Conservation (phyloP, 129 eudicot species). For the Lactuca saligna region DNA sequence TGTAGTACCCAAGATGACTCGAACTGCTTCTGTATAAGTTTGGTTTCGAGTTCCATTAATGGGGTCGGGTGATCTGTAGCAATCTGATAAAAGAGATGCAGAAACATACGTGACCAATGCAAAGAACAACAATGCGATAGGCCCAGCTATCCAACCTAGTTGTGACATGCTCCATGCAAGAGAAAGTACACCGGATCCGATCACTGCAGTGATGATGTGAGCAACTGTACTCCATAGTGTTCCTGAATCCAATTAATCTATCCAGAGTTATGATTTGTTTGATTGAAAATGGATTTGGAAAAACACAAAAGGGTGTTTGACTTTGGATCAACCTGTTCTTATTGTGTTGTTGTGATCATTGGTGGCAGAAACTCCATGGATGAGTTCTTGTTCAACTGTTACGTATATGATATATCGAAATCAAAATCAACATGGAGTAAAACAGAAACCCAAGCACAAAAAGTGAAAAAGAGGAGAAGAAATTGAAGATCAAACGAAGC, state of each 20-base stretch:
- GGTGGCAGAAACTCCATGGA: slow-evolving; percentile 16
- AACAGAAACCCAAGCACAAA: background rate
- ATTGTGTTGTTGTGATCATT: slow-evolving; percentile 39
- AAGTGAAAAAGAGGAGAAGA: background rate
- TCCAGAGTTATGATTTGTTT: background rate
- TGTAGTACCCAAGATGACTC: slow-evolving; percentile 55
- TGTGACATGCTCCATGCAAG: slow-evolving; percentile 77
- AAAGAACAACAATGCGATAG: slow-evolving; percentile 56
- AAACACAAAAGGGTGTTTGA: background rate
- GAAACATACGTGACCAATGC: slow-evolving; percentile 61
- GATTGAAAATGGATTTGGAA: background rate
- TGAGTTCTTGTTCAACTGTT: slow-evolving; percentile 28
- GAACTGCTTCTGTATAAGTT: slow-evolving; percentile 63
- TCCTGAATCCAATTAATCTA: slow-evolving; percentile 34
- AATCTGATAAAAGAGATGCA: slow-evolving; percentile 63
- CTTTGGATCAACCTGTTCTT: slow-evolving; percentile 44
- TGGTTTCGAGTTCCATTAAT: slow-evolving; percentile 56
- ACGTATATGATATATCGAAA: slow-evolving; percentile 20
- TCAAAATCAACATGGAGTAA: background rate
- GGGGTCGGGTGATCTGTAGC: slow-evolving; percentile 77
- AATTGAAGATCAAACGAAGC: background rate
- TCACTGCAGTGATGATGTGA: slow-evolving; percentile 77
- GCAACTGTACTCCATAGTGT: slow-evolving; percentile 67
- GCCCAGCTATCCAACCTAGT: slow-evolving; percentile 80
- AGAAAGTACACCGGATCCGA: slow-evolving; percentile 79